A percentile compares a stretch with the other conserved stretches of the same genome.
Conservation (phyloP, 164 flowering plant species). For the Echeveria elegans region DNA sequence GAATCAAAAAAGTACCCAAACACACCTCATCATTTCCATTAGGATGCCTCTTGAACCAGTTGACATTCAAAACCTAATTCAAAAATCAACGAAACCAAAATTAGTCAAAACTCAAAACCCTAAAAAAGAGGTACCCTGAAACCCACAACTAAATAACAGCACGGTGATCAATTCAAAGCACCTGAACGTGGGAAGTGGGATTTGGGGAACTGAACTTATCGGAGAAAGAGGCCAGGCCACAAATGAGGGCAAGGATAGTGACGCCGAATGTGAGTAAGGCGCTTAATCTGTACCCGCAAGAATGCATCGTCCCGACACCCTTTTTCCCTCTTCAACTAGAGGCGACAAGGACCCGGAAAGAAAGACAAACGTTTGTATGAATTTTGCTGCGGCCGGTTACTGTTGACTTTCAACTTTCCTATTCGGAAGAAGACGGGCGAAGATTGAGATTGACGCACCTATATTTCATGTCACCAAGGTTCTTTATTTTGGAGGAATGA, state of each 20-base stretch:
- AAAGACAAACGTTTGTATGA: neutral
- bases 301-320: slow-evolving; percentile 46
- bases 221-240: slow-evolving; percentile 73
- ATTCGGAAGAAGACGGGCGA: neutral
- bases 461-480: neutral
- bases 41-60: slow-evolving; percentile 80
- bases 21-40: slow-evolving; percentile 82
- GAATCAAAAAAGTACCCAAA: slow-evolving; percentile 5
- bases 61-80: slow-evolving; percentile 59
- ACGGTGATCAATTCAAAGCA: too few relatives aligned
- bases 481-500: neutral
- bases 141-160: neutral
- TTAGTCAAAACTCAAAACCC: neutral
- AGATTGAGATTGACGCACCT: neutral
- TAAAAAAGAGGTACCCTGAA: neutral
- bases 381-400: slow-evolving; percentile 1
- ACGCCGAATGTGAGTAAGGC: slow-evolving; percentile 68
- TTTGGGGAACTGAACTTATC: slow-evolving; percentile 63
- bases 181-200: slow-evolving; percentile 66
- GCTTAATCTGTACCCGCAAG: slow-evolving; percentile 71
- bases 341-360: neutral
- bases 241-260: slow-evolving; percentile 68
- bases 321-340: neutral
- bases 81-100: slow-evolving; percentile 10
- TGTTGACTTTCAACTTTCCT: neutral